Conservation (phyloP, 2,329 filamentous ascomycete genomes). For the Plectosphaerella plurivora region DNA sequence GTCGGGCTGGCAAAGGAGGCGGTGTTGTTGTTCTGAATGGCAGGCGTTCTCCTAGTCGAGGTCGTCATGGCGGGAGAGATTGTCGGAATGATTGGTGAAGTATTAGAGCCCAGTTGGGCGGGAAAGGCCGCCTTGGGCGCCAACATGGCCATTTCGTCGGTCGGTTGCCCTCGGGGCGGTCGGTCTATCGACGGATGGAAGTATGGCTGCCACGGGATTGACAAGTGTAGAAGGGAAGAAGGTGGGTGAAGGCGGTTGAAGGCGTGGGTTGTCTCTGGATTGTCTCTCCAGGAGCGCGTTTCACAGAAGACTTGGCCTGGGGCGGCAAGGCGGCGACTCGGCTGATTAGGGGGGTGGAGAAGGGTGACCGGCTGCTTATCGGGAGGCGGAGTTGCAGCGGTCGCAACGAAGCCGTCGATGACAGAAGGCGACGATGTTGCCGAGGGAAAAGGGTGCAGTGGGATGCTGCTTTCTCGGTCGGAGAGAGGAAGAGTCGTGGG, state of each 20-base stretch:
- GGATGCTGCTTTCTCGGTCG: no score
- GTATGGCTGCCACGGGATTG: no score
- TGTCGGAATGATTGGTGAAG: conserved; percentile 39
- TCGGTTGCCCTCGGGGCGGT: background rate
- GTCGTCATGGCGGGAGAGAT: conserved; percentile 46
- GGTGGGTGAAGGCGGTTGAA: background rate
- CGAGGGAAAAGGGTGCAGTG: no score
- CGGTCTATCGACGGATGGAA: no score
- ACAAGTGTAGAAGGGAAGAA: no score
- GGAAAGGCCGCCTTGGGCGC: conserved; percentile 71
- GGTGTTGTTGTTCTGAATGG: conserved; percentile 45
- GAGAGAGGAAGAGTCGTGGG: background rate
- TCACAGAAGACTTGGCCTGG: background rate
- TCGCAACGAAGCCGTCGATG: background rate
- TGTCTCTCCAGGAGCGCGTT: conserved; percentile 13
- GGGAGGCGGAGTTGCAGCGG: no score
- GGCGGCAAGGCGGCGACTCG: no score
- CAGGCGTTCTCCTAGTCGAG: conserved; percentile 42
- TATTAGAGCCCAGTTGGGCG: conserved; percentile 44
- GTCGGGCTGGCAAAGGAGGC: conserved; percentile 71
- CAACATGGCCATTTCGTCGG: conserved; percentile 65
- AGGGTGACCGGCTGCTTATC: no score
- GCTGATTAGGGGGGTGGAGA: no score
- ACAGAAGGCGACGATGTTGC: background rate
- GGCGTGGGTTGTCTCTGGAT: conserved; percentile 10